A percentile compares a stretch with the other conserved stretches of the same genome.
phyloP scores from a whole-genome alignment of 495 filamentous ascomycete genomes.

The Wilcoxina mikolae region DNA sequence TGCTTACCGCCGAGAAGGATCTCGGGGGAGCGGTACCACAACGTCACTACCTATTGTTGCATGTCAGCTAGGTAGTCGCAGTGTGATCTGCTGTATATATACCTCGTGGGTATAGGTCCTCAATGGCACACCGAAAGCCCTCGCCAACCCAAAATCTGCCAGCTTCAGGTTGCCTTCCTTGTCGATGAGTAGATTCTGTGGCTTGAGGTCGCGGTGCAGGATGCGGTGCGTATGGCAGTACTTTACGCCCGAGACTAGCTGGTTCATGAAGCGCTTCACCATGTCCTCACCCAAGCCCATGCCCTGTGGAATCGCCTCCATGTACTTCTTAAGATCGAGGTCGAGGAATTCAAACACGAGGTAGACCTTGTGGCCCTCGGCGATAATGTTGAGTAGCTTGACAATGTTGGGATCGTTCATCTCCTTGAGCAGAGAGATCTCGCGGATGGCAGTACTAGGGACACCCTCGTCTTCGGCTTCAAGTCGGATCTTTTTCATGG shows the following conservation, averaged over 20 bases:
- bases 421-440: conserved; percentile 92
- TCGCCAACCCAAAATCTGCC: conserved; percentile 90
- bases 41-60: conserved; percentile 60
- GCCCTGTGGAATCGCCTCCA: conserved; percentile 85
- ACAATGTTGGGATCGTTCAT: conserved; percentile 96
- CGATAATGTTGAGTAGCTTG: conserved; percentile 81
- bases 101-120: conserved; percentile 96
- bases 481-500: conserved; percentile 94
- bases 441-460: conserved; percentile 82
- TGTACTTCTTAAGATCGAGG: conserved; percentile 92
- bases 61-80: not conserved
- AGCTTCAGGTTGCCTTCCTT: conserved; percentile 91
- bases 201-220: conserved; percentile 91
- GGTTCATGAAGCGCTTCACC: conserved; percentile 95
- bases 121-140: conserved; percentile 90
- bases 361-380: conserved; percentile 92
- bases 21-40: conserved; percentile 97
- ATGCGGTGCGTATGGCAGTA: conserved; percentile 95
- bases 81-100: conserved; percentile 8
- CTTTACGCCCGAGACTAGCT: conserved; percentile 76
- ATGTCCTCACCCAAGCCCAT: conserved; percentile 77
- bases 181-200: conserved; percentile 92
- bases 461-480: conserved; percentile 97
- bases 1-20: conserved; percentile 93
- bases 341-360: conserved; percentile 92